These are phyloP conservation scores for Peltaster fructicola DNA, from an alignment of 2,329 filamentous ascomycete species.

Conservation along the genomic window DNA sequence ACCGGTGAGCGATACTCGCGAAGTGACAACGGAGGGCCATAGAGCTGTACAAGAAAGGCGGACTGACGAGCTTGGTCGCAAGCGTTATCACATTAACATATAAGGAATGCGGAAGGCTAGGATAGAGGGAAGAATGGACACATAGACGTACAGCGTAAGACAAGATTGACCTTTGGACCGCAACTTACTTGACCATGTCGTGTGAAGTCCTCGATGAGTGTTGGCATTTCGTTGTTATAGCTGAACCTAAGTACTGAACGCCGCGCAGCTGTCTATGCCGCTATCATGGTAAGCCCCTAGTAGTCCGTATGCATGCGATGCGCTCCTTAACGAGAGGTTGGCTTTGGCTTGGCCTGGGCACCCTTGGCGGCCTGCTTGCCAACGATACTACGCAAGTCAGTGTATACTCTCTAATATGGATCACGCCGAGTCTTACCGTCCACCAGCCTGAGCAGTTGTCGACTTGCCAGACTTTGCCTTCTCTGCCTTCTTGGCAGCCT, in stretches of 20 bases:
- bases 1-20: slow-evolving; percentile 31
- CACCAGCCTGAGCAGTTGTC: slow-evolving; percentile 58
- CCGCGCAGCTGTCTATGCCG: slow-evolving; percentile 1
- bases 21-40: slow-evolving; percentile 14
- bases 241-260: no score
- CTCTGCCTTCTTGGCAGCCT: slow-evolving; percentile 93
- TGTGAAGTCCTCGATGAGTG: no score
- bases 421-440: slow-evolving; percentile 21
- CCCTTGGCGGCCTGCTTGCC: slow-evolving; percentile 98
- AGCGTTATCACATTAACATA: slow-evolving; percentile 7
- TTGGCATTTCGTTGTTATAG: no score
- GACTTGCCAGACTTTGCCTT: slow-evolving; percentile 82
- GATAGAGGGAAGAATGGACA: no score
- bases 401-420: slow-evolving; percentile 1
- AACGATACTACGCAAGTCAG: slow-evolving; percentile 36
- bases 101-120: no score
- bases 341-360: slow-evolving; percentile 65
- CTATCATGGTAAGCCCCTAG: slow-evolving; percentile 1
- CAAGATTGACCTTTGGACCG: no score
- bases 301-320: no score
- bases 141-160: no score
- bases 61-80: slow-evolving; percentile 10
- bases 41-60: slow-evolving; percentile 6
- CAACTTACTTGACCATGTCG: no score
- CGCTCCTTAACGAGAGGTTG: no score